These are phyloP conservation scores for Orbilia ellipsospora DNA, from an alignment of 2,329 filamentous ascomycete species.

Conservation along the genomic window DNA sequence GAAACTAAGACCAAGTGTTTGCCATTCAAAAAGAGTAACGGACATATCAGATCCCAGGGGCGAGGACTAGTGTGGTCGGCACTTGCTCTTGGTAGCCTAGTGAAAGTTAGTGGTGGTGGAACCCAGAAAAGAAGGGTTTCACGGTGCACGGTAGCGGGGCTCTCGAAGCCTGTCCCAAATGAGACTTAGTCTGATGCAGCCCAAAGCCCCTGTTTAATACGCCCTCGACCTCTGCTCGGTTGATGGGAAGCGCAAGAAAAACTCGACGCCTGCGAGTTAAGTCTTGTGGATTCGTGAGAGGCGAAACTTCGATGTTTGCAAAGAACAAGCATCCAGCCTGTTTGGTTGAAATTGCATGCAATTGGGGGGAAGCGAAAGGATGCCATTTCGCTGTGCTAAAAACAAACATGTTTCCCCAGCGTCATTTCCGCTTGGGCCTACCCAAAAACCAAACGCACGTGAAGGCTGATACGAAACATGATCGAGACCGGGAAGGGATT, in stretches of 20 bases:
- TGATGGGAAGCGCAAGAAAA: neutral
- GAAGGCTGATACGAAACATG: slow-evolving; percentile 49
- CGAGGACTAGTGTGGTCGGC: neutral
- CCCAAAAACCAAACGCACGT: slow-evolving; percentile 34
- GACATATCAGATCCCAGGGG: neutral
- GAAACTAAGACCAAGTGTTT: neutral
- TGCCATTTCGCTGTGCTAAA: slow-evolving; percentile 19
- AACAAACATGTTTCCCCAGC: slow-evolving; percentile 47
- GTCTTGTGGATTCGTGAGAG: neutral
- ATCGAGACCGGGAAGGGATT: slow-evolving; percentile 46
- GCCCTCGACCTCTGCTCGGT: slow-evolving; percentile 30
- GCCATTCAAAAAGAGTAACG: neutral
- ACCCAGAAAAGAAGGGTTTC: slow-evolving; percentile 47
- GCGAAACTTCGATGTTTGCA: slow-evolving; percentile 29
- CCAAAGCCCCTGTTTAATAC: slow-evolving; percentile 54
- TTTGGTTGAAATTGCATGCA: slow-evolving; percentile 37
- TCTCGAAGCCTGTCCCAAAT: slow-evolving; percentile 31
- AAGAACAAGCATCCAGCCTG: slow-evolving; percentile 46
- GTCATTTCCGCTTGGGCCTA: slow-evolving; percentile 54
- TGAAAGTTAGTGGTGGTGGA: slow-evolving; percentile 36
- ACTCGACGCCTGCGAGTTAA: neutral
- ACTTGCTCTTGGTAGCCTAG: slow-evolving; percentile 45
- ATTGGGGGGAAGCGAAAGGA: neutral
- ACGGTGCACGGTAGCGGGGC: slow-evolving; percentile 47
- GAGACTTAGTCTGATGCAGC: slow-evolving; percentile 53